A percentile compares a stretch with the other conserved stretches of the same genome.
phyloP scores from a whole-genome alignment of 2,329 filamentous ascomycete genomes.

The Lasiodiplodia theobromae region DNA sequence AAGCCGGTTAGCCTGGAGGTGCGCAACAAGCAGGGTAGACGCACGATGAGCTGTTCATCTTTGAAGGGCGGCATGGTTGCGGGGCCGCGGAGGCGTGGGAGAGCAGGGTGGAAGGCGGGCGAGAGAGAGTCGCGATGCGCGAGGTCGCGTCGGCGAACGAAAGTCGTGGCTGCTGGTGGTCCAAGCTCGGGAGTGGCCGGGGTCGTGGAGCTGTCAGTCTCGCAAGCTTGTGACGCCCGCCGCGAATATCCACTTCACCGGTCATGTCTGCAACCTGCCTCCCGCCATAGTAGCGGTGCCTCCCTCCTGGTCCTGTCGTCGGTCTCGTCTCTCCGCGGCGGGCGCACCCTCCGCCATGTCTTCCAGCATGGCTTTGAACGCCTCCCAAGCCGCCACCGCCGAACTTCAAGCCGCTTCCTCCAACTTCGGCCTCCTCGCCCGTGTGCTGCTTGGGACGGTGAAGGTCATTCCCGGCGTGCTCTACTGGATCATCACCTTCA shows the following conservation, averaged over 20 bases:
- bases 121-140: slow-evolving; percentile 23
- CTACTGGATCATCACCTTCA: slow-evolving; percentile 84
- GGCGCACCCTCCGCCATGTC: not conserved
- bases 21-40: slow-evolving; percentile 27
- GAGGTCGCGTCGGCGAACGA: slow-evolving; percentile 25
- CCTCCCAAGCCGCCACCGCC: slow-evolving; percentile 8
- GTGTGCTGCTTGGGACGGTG: slow-evolving; percentile 57
- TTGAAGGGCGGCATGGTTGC: slow-evolving; percentile 53
- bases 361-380: slow-evolving; percentile 12
- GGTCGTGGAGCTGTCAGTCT: slow-evolving; percentile 7
- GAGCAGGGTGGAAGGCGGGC: not conserved
- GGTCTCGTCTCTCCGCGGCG: not conserved
- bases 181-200: slow-evolving; percentile 18
- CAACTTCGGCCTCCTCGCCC: slow-evolving; percentile 55
- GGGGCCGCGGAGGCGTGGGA: slow-evolving; percentile 9
- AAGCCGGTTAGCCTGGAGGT: slow-evolving; percentile 9
- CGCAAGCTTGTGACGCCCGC: slow-evolving; percentile 9
- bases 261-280: not conserved
- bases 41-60: slow-evolving; percentile 54
- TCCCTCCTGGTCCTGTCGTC: not conserved
- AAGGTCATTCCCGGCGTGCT: slow-evolving; percentile 64
- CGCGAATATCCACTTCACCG: not conserved
- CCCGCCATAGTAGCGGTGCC: slow-evolving; percentile 3
- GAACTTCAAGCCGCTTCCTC: slow-evolving; percentile 33
- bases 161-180: slow-evolving; percentile 19